These are phyloP conservation scores for Annulohypoxylon truncatum DNA, from an alignment of 2,329 filamentous ascomycete genomes.

Conservation along the genomic window DNA sequence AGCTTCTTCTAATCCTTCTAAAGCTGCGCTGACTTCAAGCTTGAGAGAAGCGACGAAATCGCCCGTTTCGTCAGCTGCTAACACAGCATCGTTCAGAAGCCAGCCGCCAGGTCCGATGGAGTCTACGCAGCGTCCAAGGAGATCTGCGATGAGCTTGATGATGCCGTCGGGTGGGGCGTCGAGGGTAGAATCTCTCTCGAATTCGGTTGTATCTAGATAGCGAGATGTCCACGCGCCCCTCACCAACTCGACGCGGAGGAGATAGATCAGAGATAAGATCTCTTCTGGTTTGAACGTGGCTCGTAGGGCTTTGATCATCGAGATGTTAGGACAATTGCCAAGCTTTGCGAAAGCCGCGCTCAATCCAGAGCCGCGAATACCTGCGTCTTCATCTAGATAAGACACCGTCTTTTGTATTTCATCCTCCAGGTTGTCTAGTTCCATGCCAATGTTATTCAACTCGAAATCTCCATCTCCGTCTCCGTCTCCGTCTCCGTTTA, in stretches of 20 bases:
- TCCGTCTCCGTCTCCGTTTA: constrained; percentile 44
- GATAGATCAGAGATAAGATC: constrained; percentile 76
- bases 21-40: constrained; percentile 75
- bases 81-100: constrained; percentile 71
- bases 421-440: constrained; percentile 70
- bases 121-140: constrained; percentile 79
- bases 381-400: constrained; percentile 72
- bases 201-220: constrained; percentile 70
- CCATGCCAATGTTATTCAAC: constrained; percentile 57
- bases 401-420: constrained; percentile 76
- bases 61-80: constrained; percentile 65
- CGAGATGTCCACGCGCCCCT: constrained; percentile 80
- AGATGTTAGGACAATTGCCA: constrained; percentile 69
- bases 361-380: constrained; percentile 71
- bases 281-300: constrained; percentile 73
- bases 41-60: constrained; percentile 74
- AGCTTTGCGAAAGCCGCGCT: constrained; percentile 77
- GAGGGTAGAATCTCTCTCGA: constrained; percentile 59
- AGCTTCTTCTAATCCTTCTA: constrained; percentile 78
- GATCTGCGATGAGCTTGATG: constrained; percentile 76
- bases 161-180: constrained; percentile 71
- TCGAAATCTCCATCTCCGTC: constrained; percentile 47
- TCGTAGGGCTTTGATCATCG: constrained; percentile 73
- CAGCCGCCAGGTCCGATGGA: constrained; percentile 80
- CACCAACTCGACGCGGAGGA: constrained; percentile 78